Percentiles rank a stretch among this genome's conserved stretches.
Conservation (phyloP, 2,329 filamentous ascomycete species). For the Sordariomycetes sp. region DNA sequence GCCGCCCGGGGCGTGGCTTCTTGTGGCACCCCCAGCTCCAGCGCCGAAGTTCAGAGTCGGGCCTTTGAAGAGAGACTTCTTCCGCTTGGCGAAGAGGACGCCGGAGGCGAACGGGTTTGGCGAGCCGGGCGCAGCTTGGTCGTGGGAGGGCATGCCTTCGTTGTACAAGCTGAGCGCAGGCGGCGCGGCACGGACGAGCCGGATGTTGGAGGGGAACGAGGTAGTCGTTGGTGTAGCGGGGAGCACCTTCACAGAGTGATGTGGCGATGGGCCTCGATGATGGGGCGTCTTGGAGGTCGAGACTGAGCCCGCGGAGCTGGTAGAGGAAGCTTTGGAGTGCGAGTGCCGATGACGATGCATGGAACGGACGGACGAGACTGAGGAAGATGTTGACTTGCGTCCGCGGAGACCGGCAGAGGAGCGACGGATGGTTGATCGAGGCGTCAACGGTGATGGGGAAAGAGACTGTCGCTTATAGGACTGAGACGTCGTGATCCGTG, state of each 20-base stretch:
- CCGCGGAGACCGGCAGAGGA: constrained; percentile 77
- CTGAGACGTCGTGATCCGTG: constrained; percentile 21
- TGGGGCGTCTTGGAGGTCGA: constrained; percentile 58
- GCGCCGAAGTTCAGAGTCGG: constrained; percentile 54
- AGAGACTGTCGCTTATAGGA: constrained; percentile 68
- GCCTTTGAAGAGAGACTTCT: constrained; percentile 74
- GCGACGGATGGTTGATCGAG: constrained; percentile 75
- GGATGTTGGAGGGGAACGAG: constrained; percentile 76
- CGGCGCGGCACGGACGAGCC: constrained; percentile 59
- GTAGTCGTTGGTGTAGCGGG: constrained; percentile 73
- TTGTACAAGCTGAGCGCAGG: constrained; percentile 45
- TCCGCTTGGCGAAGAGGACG: constrained; percentile 72
- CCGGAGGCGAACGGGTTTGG: constrained; percentile 52
- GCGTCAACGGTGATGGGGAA: constrained; percentile 80
- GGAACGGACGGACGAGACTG: constrained; percentile 83
- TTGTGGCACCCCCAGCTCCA: constrained; percentile 20
- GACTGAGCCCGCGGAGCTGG: constrained; percentile 70
- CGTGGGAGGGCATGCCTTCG: constrained; percentile 42
- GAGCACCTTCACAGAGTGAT: constrained; percentile 89
- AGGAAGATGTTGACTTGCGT: constrained; percentile 92
- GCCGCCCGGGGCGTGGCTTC: constrained; percentile 25
- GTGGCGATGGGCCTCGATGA: constrained; percentile 62
- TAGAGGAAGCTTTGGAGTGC: constrained; percentile 91
- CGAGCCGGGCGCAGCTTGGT: constrained; percentile 36
- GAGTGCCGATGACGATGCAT: constrained; percentile 81